These are phyloP conservation scores for Macrocybe gigantea DNA, from an alignment of 768 basidiomycete genomes.

Conservation along the genomic window DNA sequence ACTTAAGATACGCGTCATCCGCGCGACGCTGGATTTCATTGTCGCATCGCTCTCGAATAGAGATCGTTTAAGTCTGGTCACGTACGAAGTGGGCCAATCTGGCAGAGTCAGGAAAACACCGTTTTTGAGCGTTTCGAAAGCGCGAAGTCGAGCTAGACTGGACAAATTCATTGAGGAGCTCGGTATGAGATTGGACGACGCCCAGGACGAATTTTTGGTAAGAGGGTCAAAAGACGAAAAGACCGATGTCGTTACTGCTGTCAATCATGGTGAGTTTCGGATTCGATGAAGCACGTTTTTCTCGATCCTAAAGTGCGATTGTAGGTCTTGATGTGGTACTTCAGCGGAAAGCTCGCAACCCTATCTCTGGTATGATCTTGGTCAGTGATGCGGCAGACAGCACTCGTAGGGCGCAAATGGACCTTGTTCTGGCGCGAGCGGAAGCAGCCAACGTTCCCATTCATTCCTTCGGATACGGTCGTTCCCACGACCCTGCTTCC, in stretches of 20 bases:
- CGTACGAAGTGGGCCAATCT: slow-evolving; percentile 83
- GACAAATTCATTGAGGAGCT: slow-evolving; percentile 77
- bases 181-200: slow-evolving; percentile 34
- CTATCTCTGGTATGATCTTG: slow-evolving; percentile 86
- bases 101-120: slow-evolving; percentile 91
- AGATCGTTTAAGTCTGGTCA: slow-evolving; percentile 87
- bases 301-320: slow-evolving; percentile 4
- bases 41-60: slow-evolving; percentile 67
- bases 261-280: slow-evolving; percentile 71
- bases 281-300: neutral
- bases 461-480: slow-evolving; percentile 95
- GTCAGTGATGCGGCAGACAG: slow-evolving; percentile 91
- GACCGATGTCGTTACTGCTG: slow-evolving; percentile 97
- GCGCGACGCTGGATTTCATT: slow-evolving; percentile 81
- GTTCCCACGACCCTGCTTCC: slow-evolving; percentile 94
- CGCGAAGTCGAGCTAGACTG: slow-evolving; percentile 64
- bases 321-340: slow-evolving; percentile 88
- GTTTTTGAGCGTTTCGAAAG: slow-evolving; percentile 69
- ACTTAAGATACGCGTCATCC: slow-evolving; percentile 87
- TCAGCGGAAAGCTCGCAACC: slow-evolving; percentile 89
- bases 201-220: slow-evolving; percentile 51
- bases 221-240: slow-evolving; percentile 84
- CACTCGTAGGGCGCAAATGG: slow-evolving; percentile 95
- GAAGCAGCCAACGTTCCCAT: slow-evolving; percentile 97
- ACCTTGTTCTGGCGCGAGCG: slow-evolving; percentile 91